These are phyloP conservation scores for Galerina sulciceps DNA, from an alignment of 768 basidiomycete species.

Conservation along the genomic window DNA sequence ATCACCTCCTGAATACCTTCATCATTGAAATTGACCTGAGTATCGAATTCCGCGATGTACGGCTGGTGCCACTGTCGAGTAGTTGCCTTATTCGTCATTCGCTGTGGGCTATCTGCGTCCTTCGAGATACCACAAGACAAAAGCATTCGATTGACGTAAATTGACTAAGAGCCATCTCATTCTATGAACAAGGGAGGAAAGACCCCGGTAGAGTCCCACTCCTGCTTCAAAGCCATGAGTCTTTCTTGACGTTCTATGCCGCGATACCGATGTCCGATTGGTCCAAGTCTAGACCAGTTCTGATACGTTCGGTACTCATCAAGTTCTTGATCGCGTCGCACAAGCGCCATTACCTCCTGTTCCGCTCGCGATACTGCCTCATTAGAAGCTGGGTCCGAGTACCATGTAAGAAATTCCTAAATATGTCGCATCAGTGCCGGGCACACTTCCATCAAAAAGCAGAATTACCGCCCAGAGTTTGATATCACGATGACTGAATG, in stretches of 20 bases:
- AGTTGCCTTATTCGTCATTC: too few relatives aligned
- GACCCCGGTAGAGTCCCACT: conserved; percentile 11
- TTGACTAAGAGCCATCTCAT: too few relatives aligned
- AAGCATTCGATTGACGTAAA: too few relatives aligned
- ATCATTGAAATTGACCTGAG: too few relatives aligned
- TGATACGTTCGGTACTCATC: conserved; percentile 3
- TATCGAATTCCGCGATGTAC: too few relatives aligned
- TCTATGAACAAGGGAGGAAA: conserved; percentile 8
- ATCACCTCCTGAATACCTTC: too few relatives aligned
- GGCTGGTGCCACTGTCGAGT: too few relatives aligned
- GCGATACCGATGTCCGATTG: conserved; percentile 1
- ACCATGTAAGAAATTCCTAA: conserved; percentile 12
- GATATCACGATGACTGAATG: conserved; percentile 4
- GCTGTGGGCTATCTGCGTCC: too few relatives aligned
- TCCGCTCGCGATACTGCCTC: background rate
- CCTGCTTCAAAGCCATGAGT: conserved; percentile 6
- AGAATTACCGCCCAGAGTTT: conserved; percentile 10
- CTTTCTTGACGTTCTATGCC: background rate
- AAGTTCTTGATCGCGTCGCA: background rate
- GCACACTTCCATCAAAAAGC: background rate
- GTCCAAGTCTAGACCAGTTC: conserved; percentile 11
- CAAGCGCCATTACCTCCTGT: conserved; percentile 2
- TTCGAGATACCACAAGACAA: too few relatives aligned
- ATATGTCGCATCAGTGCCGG: background rate
- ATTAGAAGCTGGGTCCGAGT: conserved; percentile 3